Percentiles rank a stretch among this genome's conserved stretches.
These are phyloP conservation scores for Mycena rosella DNA, from an alignment of 768 basidiomycete genomes.

Conservation along the genomic window DNA sequence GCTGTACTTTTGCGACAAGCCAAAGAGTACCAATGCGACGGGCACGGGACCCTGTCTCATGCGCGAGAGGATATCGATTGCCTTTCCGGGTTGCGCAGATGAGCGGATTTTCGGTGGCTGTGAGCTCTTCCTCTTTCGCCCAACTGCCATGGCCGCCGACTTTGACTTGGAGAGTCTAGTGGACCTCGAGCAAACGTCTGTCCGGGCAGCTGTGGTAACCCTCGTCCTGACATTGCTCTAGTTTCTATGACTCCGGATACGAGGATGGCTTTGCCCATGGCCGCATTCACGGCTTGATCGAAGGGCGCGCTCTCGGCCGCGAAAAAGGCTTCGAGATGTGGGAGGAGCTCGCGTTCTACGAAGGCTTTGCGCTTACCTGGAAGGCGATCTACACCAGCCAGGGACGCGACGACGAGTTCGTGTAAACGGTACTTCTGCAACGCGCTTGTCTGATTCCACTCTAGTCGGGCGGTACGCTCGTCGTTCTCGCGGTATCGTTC, in stretches of 20 bases:
- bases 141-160: slow-evolving; percentile 38
- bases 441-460: neutral
- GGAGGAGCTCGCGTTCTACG: slow-evolving; percentile 96
- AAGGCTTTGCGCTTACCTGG: slow-evolving; percentile 88
- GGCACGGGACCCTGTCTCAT: no score
- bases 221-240: slow-evolving; percentile 44
- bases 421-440: slow-evolving; percentile 18
- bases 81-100: no score
- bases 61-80: no score
- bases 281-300: slow-evolving; percentile 88
- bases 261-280: slow-evolving; percentile 87
- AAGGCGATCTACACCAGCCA: slow-evolving; percentile 59
- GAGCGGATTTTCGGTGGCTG: no score
- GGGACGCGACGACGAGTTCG: slow-evolving; percentile 63
- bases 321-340: slow-evolving; percentile 96
- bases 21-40: no score
- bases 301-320: slow-evolving; percentile 89
- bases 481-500: neutral
- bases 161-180: slow-evolving; percentile 74
- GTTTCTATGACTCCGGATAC: slow-evolving; percentile 87
- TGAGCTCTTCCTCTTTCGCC: no score
- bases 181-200: slow-evolving; percentile 74
- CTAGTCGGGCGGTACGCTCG: slow-evolving; percentile 1
- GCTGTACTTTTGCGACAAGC: no score
- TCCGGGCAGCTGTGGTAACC: neutral